These are phyloP conservation scores for Endocalyx cinctus DNA, from an alignment of 2,329 filamentous ascomycete genomes.

Conservation along the genomic window DNA sequence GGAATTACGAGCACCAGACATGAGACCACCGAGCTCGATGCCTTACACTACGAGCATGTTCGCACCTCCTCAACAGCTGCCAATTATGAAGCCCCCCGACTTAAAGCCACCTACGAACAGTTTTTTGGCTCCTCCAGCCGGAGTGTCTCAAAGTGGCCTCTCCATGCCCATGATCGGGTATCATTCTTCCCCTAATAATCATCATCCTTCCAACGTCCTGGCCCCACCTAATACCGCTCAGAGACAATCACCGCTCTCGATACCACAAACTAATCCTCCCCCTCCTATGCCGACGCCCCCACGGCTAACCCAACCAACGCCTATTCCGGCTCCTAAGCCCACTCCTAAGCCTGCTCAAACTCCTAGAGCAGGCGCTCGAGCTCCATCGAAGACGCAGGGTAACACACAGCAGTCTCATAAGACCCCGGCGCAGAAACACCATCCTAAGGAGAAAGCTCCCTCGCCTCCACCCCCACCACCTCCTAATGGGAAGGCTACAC, in stretches of 20 bases:
- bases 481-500: conserved; percentile 47
- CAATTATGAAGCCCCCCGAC: conserved; percentile 24
- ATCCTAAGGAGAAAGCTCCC: conserved; percentile 20
- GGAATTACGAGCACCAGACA: conserved; percentile 22
- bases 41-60: conserved; percentile 30
- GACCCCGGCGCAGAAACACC: conserved; percentile 18
- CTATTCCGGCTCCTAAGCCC: conserved; percentile 8
- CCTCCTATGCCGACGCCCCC: conserved; percentile 14
- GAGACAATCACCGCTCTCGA: conserved; percentile 30
- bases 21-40: conserved; percentile 15
- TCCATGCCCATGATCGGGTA: conserved; percentile 34
- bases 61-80: conserved; percentile 22
- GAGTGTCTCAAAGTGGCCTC: conserved; percentile 23
- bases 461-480: conserved; percentile 28
- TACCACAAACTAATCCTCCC: conserved; percentile 24
- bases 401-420: conserved; percentile 15
- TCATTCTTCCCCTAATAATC: conserved; percentile 14
- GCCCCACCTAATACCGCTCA: conserved; percentile 40
- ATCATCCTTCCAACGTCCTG: conserved; percentile 34
- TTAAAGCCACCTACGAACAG: conserved; percentile 24
- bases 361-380: conserved; percentile 6
- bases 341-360: conserved; percentile 3
- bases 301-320: conserved; percentile 7
- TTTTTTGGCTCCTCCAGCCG: conserved; percentile 27
- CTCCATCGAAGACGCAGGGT: conserved; percentile 15